Percentiles rank a stretch among this genome's conserved stretches.
Conservation (phyloP, 192 early-diverging fungal genomes). For the Mortierella hygrophila region DNA sequence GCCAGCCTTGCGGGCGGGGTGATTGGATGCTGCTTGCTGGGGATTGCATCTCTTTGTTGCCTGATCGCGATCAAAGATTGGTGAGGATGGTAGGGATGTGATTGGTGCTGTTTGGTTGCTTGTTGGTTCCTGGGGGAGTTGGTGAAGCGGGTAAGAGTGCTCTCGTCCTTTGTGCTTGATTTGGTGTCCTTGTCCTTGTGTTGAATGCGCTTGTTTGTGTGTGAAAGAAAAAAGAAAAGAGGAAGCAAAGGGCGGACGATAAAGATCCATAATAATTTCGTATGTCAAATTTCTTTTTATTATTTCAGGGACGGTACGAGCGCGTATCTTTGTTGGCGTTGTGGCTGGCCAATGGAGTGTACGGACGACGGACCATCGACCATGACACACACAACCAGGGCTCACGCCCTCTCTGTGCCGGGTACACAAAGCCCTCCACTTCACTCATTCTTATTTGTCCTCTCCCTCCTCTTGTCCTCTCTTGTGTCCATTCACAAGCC, state of each 20-base stretch:
- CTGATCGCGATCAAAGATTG: background rate
- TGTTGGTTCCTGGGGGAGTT: background rate
- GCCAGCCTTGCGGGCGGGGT: conserved; percentile 32
- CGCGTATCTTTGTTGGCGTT: too few relatives aligned
- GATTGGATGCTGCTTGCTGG: conserved; percentile 53
- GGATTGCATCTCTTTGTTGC: conserved; percentile 34
- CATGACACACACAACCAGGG: background rate
- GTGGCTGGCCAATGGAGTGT: background rate
- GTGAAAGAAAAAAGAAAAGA: background rate
- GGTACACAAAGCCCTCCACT: too few relatives aligned
- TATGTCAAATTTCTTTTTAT: background rate
- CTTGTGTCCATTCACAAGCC: too few relatives aligned
- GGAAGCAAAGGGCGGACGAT: background rate
- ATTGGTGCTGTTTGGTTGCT: background rate
- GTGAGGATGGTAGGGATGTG: background rate
- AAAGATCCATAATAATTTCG: background rate
- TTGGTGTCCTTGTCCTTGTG: background rate
- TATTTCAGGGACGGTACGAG: too few relatives aligned
- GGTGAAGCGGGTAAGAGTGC: background rate
- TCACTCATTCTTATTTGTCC: too few relatives aligned
- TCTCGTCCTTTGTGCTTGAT: background rate
- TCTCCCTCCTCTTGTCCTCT: too few relatives aligned
- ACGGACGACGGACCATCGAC: background rate
- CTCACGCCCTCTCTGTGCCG: too few relatives aligned
- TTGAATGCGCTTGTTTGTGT: background rate